A percentile compares a stretch with the other conserved stretches of the same genome.
Evolutionary conservation across 139 green algal genomes (phyloP).

Genomic region (Astrephomene gubernaculifera): DNA sequence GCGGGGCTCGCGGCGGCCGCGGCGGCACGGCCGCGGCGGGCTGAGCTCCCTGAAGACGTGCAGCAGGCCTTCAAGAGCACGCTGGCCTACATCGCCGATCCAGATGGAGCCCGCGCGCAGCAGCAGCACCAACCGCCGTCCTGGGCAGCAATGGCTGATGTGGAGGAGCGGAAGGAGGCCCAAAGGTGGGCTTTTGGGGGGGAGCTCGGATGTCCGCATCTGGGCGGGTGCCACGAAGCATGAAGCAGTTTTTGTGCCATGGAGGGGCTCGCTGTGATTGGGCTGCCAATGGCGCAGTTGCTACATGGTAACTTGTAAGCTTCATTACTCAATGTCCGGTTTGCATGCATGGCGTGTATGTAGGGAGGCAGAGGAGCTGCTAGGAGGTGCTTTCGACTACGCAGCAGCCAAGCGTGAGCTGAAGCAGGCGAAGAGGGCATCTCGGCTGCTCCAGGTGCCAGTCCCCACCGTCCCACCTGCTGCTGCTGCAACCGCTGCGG

Average conservation of each 20-base stretch:
- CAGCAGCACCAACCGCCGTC: neutral
- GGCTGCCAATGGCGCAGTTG: too few relatives aligned
- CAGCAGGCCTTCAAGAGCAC: neutral
- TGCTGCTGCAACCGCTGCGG: too few relatives aligned
- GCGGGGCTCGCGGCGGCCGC: neutral
- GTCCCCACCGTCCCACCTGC: neutral
- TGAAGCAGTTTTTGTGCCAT: too few relatives aligned
- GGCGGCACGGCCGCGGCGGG: neutral
- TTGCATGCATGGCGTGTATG: too few relatives aligned
- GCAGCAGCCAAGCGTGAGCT: neutral
- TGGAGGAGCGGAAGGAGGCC: slow-evolving; percentile 21
- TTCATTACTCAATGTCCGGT: too few relatives aligned
- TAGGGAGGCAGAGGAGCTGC: slow-evolving; percentile 42
- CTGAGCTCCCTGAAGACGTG: slow-evolving; percentile 9
- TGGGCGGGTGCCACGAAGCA: neutral
- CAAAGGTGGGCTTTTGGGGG: slow-evolving; percentile 3
- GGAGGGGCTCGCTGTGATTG: too few relatives aligned
- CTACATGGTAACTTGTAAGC: too few relatives aligned
- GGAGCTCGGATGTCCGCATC: too few relatives aligned
- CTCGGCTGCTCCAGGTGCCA: neutral
- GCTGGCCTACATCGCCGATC: slow-evolving; percentile 31
- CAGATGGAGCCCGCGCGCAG: neutral
- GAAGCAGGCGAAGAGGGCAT: neutral
- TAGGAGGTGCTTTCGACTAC: slow-evolving; percentile 36
- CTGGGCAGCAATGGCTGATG: slow-evolving; percentile 28